Evolutionary conservation across 2,329 filamentous ascomycete genomes (phyloP).

Genomic region (Nemania sp.): DNA sequence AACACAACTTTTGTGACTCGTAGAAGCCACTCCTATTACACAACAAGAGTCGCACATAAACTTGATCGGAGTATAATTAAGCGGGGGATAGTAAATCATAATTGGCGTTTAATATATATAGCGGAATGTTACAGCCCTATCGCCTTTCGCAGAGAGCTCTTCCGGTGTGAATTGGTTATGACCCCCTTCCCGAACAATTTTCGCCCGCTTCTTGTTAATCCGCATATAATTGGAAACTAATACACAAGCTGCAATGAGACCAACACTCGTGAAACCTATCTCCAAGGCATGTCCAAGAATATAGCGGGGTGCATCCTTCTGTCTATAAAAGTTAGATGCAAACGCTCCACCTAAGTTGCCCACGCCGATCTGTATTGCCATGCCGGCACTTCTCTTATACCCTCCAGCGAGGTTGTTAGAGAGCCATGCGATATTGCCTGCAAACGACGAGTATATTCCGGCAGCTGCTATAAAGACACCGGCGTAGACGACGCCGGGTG

Average conservation of each 20-base stretch:
- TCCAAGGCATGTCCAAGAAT: slow-evolving; percentile 64
- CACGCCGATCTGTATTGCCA: slow-evolving; percentile 72
- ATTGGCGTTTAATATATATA: slow-evolving; percentile 63
- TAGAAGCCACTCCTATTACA: too few relatives aligned
- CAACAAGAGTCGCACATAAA: too few relatives aligned
- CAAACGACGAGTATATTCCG: slow-evolving; percentile 82
- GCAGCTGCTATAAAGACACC: slow-evolving; percentile 81
- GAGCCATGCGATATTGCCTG: slow-evolving; percentile 83
- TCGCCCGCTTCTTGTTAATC: slow-evolving; percentile 70
- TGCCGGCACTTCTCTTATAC: slow-evolving; percentile 73
- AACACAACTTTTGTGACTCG: too few relatives aligned
- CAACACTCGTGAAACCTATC: slow-evolving; percentile 61
- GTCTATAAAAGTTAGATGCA: slow-evolving; percentile 78
- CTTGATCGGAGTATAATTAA: neutral
- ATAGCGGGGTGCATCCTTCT: slow-evolving; percentile 61
- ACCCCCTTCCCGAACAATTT: slow-evolving; percentile 58
- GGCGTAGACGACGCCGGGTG: slow-evolving; percentile 74
- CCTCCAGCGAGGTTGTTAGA: slow-evolving; percentile 79
- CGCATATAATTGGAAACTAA: slow-evolving; percentile 64
- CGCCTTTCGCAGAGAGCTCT: slow-evolving; percentile 69
- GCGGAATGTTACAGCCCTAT: slow-evolving; percentile 71
- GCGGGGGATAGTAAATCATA: neutral
- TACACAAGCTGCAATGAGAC: slow-evolving; percentile 59
- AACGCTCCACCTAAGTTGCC: slow-evolving; percentile 73
- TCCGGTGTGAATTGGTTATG: slow-evolving; percentile 56